Conservation (phyloP, 83 land plant species). For the Picea engelmannii region DNA sequence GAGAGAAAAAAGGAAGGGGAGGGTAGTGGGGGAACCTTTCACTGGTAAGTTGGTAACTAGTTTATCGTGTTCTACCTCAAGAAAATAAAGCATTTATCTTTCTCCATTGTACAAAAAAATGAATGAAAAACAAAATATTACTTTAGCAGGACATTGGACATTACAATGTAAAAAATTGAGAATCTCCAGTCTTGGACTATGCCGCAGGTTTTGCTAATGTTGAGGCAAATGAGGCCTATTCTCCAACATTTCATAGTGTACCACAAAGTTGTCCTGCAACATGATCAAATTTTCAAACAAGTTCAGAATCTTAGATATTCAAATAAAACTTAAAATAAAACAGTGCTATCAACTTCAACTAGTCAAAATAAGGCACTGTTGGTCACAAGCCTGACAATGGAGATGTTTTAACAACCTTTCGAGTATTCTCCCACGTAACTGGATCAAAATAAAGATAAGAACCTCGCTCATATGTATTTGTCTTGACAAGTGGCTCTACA, state of each 20-base stretch:
- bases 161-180: background rate
- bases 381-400: background rate
- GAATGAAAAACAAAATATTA: background rate
- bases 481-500: slow-evolving; percentile 73
- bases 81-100: background rate
- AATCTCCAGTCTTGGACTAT: slow-evolving; percentile 8
- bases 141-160: background rate
- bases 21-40: too few relatives aligned
- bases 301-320: background rate
- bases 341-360: background rate
- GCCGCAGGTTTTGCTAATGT: slow-evolving; percentile 19
- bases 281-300: background rate
- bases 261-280: slow-evolving; percentile 82
- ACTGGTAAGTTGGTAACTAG: too few relatives aligned
- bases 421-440: slow-evolving; percentile 59
- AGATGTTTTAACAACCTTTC: slow-evolving; percentile 59
- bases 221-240: slow-evolving; percentile 68
- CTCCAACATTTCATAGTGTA: slow-evolving; percentile 74
- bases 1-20: too few relatives aligned
- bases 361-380: background rate
- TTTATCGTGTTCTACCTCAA: too few relatives aligned
- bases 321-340: background rate
- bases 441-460: slow-evolving; percentile 82
- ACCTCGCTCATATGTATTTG: slow-evolving; percentile 75
- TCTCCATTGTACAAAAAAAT: background rate